A percentile compares a stretch with the other conserved stretches of the same genome.
Conservation (phyloP, 1,284 basidiomycete genomes). For the Tremellales sp. region DNA sequence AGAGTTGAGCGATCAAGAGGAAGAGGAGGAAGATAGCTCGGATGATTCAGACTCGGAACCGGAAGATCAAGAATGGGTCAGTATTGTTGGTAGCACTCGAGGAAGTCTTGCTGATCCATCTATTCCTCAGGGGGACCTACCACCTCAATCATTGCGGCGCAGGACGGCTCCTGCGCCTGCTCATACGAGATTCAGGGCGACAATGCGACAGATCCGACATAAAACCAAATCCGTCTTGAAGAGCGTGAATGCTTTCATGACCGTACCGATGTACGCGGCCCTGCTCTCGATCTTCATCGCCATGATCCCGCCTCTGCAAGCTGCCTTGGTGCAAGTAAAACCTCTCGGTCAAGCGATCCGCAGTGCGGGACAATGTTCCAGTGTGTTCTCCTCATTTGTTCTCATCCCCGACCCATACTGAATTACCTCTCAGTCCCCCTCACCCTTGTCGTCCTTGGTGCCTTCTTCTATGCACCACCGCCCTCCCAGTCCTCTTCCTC, state of each 20-base stretch:
- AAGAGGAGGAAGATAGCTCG: conserved; percentile 34
- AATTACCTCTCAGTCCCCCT: conserved; percentile 58
- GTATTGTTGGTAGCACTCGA: conserved; percentile 3
- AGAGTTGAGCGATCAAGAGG: conserved; percentile 20
- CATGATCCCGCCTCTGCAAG: conserved; percentile 69
- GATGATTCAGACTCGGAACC: conserved; percentile 33
- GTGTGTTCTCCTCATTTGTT: conserved; percentile 21
- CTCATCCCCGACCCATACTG: background rate
- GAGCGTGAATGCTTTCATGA: conserved; percentile 74
- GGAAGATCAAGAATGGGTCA: conserved; percentile 49
- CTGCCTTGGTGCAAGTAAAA: conserved; percentile 58
- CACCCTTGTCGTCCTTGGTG: conserved; percentile 86
- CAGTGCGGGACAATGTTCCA: conserved; percentile 72
- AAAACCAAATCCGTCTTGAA: conserved; percentile 45
- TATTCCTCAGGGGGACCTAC: conserved; percentile 9
- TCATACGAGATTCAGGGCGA: conserved; percentile 16
- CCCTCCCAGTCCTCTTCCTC: conserved; percentile 9
- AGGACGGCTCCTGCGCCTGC: conserved; percentile 22
- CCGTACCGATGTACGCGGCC: conserved; percentile 77
- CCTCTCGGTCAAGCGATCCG: conserved; percentile 70
- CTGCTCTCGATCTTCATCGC: conserved; percentile 75
- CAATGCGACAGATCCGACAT: conserved; percentile 33
- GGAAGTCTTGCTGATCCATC: background rate
- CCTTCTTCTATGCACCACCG: conserved; percentile 68
- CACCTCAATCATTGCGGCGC: conserved; percentile 21